Percentiles rank a stretch among this genome's conserved stretches.
phyloP scores from a whole-genome alignment of 306 rosid genomes.

The Carpinus fangiana region DNA sequence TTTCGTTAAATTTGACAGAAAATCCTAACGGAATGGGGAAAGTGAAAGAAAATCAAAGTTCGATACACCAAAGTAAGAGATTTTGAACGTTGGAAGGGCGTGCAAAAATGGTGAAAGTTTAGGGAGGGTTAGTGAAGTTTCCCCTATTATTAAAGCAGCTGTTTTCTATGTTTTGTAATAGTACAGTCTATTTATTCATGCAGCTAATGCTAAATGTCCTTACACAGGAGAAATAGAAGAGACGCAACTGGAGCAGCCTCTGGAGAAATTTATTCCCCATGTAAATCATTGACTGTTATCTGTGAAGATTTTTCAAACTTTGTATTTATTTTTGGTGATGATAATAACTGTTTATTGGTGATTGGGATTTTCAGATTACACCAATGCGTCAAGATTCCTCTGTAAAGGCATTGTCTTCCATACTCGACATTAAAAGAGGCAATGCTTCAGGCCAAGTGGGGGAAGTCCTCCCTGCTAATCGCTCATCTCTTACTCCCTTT shows the following conservation, averaged over 20 bases:
- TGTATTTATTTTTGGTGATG: constrained; percentile 13
- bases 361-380: constrained; percentile 49
- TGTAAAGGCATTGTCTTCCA: constrained; percentile 38
- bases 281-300: constrained; percentile 40
- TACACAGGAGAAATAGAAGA: constrained; percentile 46
- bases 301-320: constrained; percentile 8
- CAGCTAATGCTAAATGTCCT: constrained; percentile 22
- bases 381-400: constrained; percentile 37
- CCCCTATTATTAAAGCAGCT: constrained; percentile 1
- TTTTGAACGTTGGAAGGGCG: no score
- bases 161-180: constrained; percentile 27
- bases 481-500: constrained; percentile 61
- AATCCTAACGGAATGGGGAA: no score
- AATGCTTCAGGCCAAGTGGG: constrained; percentile 36
- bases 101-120: no score
- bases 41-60: no score
- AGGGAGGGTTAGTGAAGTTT: no score
- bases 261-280: constrained; percentile 33
- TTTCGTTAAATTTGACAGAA: no score
- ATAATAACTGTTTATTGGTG: constrained; percentile 28
- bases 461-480: constrained; percentile 79
- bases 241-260: constrained; percentile 35
- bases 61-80: no score
- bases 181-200: constrained; percentile 12
- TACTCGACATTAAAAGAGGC: constrained; percentile 35